A percentile compares a stretch with the other conserved stretches of the same genome.
Evolutionary conservation across 306 rosid genomes (phyloP).

Genomic region (Crataegus laevigata): DNA sequence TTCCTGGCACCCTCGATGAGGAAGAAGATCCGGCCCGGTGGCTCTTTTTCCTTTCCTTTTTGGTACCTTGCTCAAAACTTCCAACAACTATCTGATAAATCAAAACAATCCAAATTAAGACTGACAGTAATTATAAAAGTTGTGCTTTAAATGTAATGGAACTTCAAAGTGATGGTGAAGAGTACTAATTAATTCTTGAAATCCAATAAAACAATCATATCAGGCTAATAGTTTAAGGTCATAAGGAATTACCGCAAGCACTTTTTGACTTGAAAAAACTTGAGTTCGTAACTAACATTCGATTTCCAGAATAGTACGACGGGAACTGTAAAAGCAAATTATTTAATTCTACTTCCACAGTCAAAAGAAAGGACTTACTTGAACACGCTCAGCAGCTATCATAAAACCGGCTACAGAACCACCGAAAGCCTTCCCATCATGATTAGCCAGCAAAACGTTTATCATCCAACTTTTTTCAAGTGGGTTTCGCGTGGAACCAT

Average conservation of each 20-base stretch:
- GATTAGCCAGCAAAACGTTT: slow-evolving; percentile 25
- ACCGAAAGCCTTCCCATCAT: slow-evolving; percentile 39
- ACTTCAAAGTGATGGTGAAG: too few relatives aligned
- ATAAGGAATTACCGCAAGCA: neutral
- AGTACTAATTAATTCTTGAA: too few relatives aligned
- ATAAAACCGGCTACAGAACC: slow-evolving; percentile 34
- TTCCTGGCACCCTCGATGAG: neutral
- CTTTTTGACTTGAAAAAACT: neutral
- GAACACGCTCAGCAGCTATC: slow-evolving; percentile 47
- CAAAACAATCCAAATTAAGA: neutral
- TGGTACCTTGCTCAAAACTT: slow-evolving; percentile 33
- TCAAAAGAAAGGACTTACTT: slow-evolving; percentile 22
- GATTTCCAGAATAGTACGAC: neutral
- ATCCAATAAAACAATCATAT: too few relatives aligned
- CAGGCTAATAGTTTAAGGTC: too few relatives aligned
- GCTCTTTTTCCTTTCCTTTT: slow-evolving; percentile 12
- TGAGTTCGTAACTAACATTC: neutral
- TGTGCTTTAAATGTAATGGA: too few relatives aligned
- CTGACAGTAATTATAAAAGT: too few relatives aligned
- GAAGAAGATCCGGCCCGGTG: neutral
- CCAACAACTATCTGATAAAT: slow-evolving; percentile 33
- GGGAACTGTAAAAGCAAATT: too few relatives aligned
- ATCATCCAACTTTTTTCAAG: slow-evolving; percentile 8
- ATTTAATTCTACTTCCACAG: too few relatives aligned
- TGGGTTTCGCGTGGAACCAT: neutral